phyloP scores from a whole-genome alignment of 305 asterid species.

The Fraxinus paxiana region DNA sequence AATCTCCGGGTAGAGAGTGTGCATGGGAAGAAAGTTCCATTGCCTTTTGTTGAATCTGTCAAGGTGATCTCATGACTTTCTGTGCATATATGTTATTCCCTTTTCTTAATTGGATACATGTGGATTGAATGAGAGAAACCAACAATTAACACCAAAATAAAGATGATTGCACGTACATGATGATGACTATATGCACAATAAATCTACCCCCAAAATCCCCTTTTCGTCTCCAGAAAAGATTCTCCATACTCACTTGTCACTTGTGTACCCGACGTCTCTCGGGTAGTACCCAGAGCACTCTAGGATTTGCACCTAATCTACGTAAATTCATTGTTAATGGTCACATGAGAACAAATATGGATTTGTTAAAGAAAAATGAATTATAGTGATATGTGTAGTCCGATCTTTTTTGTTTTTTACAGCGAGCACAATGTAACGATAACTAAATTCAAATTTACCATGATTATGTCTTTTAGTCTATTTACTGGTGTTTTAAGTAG shows the following conservation, averaged over 20 bases:
- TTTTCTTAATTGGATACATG: background rate
- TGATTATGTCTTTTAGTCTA: background rate
- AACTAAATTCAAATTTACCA: background rate
- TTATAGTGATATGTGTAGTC: background rate
- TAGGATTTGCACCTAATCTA: background rate
- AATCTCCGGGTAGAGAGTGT: slow-evolving; percentile 71
- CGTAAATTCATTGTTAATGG: background rate
- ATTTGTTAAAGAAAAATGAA: background rate
- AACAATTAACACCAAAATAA: background rate
- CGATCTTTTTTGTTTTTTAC: background rate
- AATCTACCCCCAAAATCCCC: background rate
- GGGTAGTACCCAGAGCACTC: background rate
- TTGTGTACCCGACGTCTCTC: background rate
- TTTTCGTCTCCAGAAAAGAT: background rate
- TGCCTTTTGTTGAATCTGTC: slow-evolving; percentile 72
- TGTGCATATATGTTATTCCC: background rate
- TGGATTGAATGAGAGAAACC: background rate
- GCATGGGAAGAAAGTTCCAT: slow-evolving; percentile 82
- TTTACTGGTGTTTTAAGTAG: slow-evolving; percentile 13
- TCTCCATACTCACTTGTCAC: background rate
- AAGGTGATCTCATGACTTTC: slow-evolving; percentile 46
- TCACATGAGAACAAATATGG: background rate
- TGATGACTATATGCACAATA: background rate
- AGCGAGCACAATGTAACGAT: slow-evolving; percentile 2
- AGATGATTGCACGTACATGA: background rate